Base-by-base conservation (phyloP, 2,329 filamentous ascomycete species). In the Ophiostoma sp. region DNA sequence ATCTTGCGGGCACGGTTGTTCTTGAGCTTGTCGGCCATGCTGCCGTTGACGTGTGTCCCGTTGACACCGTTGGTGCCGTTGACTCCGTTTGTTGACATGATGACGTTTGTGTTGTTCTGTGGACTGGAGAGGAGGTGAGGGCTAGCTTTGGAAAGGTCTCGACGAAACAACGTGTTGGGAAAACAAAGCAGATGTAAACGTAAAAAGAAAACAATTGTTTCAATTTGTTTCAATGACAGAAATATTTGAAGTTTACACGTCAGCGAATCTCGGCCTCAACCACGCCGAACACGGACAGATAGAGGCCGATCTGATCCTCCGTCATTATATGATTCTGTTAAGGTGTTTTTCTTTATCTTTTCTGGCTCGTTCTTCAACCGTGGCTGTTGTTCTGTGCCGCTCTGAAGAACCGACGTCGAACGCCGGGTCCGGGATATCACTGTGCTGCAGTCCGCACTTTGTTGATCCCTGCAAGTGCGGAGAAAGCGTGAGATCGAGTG, bases 1-100 rank as follows among this genome's bases (percentile, higher is more conserved):
- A 91, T 89, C 78, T 4, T 9, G 74, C 17, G 78, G n/a, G 71
- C 63, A 1, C 63, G 28, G 63, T 72, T 72, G 59, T 55, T 61
- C 33, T 69, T 69, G 50, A 69, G 63, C 63, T 69, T 66, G 22
- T 64, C 57, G 55, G 70, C 70, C 31, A 45, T 45, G 33, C 31
- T 39, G 28, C 31, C 48, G 22, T 69, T 52, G 11, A 25, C 36
- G 48, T 69, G 52, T 6, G 31, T 39, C 15, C 52, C 22, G 52
- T 22, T 33, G 57, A 17, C n/a, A 17, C 57, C 55, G 28, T 61
- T 61, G 3, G 57, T 61, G 48, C 48, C 48, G 48, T 52, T 52
- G 48, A 22, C 48, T 22, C 48, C 48, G 48, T 52, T 52, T 25
- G 48, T 52, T 52, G 57, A n/a, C 57, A 63, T 63, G 28, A 3